Conservation (phyloP, 1,139 yeast species). For the Tardiomyces depauwii region DNA sequence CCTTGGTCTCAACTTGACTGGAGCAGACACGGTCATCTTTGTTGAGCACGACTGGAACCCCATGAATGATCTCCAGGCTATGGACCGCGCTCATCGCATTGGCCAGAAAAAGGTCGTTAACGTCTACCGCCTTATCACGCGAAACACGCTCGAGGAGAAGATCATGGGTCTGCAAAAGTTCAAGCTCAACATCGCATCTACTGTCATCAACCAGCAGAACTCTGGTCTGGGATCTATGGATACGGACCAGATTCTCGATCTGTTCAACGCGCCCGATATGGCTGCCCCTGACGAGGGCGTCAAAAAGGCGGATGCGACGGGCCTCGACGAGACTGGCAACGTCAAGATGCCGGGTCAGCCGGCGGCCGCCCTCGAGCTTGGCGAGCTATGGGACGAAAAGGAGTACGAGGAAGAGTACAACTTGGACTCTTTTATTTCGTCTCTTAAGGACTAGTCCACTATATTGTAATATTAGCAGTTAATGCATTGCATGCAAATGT, state of each 20-base stretch:
- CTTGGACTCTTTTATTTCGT: constrained; percentile 82
- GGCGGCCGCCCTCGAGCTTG: constrained; percentile 66
- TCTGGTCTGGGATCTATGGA: constrained; percentile 94
- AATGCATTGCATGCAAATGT: too few relatives aligned
- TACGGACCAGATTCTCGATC: constrained; percentile 82
- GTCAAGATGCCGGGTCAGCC: constrained; percentile 47
- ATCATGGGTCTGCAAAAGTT: constrained; percentile 97
- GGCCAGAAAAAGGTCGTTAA: constrained; percentile 97
- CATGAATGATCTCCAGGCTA: constrained; percentile 97
- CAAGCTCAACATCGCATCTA: constrained; percentile 94
- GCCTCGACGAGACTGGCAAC: constrained; percentile 44
- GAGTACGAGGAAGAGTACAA: constrained; percentile 96
- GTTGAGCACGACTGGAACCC: constrained; percentile 99
- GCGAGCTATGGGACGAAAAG: constrained; percentile 93
- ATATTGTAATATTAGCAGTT: background rate
- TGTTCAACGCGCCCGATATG: constrained; percentile 64
- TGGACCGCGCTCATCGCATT: constrained; percentile 97
- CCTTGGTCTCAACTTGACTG: constrained; percentile 89
- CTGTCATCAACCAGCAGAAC: constrained; percentile 93
- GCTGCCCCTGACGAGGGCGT: constrained; percentile 31
- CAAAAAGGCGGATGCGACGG: constrained; percentile 25
- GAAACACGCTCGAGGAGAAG: constrained; percentile 89
- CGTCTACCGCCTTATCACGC: constrained; percentile 85
- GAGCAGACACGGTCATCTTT: constrained; percentile 97
- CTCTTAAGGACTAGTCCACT: constrained; percentile 32